Percentiles rank a stretch among this genome's conserved stretches.
Conservation (phyloP, 495 filamentous ascomycete genomes). For the Xylaria grammica region DNA sequence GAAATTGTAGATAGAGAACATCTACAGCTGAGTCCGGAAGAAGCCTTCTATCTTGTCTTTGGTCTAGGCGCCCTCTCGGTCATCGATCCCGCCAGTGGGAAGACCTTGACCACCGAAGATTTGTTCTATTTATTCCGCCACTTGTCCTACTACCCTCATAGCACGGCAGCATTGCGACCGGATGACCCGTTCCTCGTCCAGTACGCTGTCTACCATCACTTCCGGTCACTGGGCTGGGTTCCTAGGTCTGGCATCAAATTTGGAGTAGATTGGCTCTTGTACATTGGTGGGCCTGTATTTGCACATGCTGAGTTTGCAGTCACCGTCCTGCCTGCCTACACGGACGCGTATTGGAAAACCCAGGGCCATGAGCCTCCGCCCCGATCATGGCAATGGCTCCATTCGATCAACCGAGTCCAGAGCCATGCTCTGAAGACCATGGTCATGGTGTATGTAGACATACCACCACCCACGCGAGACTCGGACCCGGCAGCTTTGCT, state of each 20-base stretch:
- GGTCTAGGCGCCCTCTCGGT: constrained; percentile 78
- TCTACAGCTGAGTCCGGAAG: constrained; percentile 85
- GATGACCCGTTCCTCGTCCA: constrained; percentile 86
- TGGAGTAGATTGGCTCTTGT: constrained; percentile 89
- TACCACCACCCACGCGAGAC: constrained; percentile 70
- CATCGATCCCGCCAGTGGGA: constrained; percentile 57
- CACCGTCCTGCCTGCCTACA: constrained; percentile 82
- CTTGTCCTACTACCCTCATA: constrained; percentile 72
- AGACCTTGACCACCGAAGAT: constrained; percentile 52
- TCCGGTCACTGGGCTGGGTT: constrained; percentile 96
- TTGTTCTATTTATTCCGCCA: constrained; percentile 70
- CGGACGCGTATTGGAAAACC: constrained; percentile 73
- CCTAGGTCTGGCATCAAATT: constrained; percentile 94
- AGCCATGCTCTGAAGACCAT: constrained; percentile 86
- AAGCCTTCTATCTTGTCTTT: constrained; percentile 91
- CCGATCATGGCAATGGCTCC: constrained; percentile 87
- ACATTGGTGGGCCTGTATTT: constrained; percentile 93
- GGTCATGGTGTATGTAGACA: constrained; percentile 86
- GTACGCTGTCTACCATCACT: constrained; percentile 94
- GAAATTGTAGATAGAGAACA: constrained; percentile 80
- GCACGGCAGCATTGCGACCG: constrained; percentile 49
- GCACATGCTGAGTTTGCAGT: constrained; percentile 92
- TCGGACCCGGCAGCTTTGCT: constrained; percentile 60
- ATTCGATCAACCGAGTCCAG: constrained; percentile 90
- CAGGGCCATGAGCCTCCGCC: constrained; percentile 49